Evolutionary conservation across 768 basidiomycete species (phyloP).

Genomic region (Tricholoma flavovirens): DNA sequence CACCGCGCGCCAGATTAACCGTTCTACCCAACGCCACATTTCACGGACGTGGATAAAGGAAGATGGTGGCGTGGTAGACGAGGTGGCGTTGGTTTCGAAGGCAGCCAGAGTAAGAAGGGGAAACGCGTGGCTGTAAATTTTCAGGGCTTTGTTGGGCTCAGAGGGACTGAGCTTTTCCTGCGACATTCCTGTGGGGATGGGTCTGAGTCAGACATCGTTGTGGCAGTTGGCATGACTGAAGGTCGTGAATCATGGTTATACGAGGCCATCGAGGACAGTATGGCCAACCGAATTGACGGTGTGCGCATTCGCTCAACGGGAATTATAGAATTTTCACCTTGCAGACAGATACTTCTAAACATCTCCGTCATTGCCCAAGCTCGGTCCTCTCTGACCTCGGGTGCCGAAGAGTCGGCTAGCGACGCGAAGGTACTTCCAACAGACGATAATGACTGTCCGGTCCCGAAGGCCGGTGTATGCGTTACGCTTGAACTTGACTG

Average conservation of each 20-base stretch:
- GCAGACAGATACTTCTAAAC: conserved; percentile 69
- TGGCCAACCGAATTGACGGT: background rate
- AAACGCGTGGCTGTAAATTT: conserved; percentile 48
- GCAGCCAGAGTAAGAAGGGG: conserved; percentile 48
- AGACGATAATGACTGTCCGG: conserved; percentile 40
- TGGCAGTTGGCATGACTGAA: background rate
- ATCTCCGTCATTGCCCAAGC: conserved; percentile 71
- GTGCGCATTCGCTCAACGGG: background rate
- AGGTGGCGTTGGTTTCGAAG: conserved; percentile 35
- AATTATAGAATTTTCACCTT: conserved; percentile 44
- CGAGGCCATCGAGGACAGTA: background rate
- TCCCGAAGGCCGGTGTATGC: conserved; percentile 28
- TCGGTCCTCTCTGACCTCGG: conserved; percentile 63
- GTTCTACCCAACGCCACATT: conserved; percentile 82
- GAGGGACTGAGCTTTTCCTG: conserved; percentile 53
- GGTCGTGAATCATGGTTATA: background rate
- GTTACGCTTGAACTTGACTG: conserved; percentile 35
- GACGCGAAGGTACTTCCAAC: conserved; percentile 47
- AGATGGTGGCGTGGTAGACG: conserved; percentile 27
- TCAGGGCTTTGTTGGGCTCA: conserved; percentile 46
- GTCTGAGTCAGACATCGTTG: conserved; percentile 5
- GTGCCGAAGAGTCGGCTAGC: conserved; percentile 30
- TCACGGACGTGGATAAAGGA: conserved; percentile 71
- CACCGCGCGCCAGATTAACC: conserved; percentile 75
- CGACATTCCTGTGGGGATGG: conserved; percentile 57